Base-by-base conservation (phyloP, 208 protist genomes). In the Histomonas meleagridis region DNA sequence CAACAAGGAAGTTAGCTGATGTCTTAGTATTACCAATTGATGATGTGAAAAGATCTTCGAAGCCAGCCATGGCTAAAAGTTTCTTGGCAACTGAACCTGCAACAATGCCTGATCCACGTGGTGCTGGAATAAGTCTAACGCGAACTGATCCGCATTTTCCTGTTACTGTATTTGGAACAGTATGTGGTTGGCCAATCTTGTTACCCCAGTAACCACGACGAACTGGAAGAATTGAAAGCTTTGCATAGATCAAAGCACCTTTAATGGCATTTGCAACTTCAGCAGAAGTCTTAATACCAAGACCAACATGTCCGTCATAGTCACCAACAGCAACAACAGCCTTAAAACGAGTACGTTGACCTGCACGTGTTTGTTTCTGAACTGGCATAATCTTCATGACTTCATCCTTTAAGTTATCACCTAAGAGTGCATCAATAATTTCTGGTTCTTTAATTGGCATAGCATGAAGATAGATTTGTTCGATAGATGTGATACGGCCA, bases 321-420 rank as follows among this genome's bases (percentile, higher is more conserved):
- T 99, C 98, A 93, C 98, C 98, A 93, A 99, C 96, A 92, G 98
- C 97, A 93, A 99, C 97, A 95, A 97, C 98, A 53, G 98, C 97
- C 96, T 99, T 99, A 97, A 99, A 99, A 94, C 98, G 96, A 91
- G 98, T 99, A 93, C 98, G 97, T 96, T 99, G 98, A 96, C 98
- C 98, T 93, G 98, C 98, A 94, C 95, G 95, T 86, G 98, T 99
- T 95, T 99, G 97, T 96, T 99, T 99, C 96, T 99, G 98, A 70
- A 99, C 98, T 92, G 98, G 97, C 94, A 96, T 97, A 93, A 99
- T 98, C 94, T 98, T 98, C 96, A 99, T 98, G 92, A 99, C 97
- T 93, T 97, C 96, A 92, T 97, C 96, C 93, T 97, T 96, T 35
- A 98, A 95, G 38, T 70, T 93, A 48, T 93, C 46, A 48, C 91